Percentiles rank a stretch among this genome's conserved stretches.
Conservation (phyloP, 225 moss, liverwort and hornwort genomes). For the Marchantia paleacea region DNA sequence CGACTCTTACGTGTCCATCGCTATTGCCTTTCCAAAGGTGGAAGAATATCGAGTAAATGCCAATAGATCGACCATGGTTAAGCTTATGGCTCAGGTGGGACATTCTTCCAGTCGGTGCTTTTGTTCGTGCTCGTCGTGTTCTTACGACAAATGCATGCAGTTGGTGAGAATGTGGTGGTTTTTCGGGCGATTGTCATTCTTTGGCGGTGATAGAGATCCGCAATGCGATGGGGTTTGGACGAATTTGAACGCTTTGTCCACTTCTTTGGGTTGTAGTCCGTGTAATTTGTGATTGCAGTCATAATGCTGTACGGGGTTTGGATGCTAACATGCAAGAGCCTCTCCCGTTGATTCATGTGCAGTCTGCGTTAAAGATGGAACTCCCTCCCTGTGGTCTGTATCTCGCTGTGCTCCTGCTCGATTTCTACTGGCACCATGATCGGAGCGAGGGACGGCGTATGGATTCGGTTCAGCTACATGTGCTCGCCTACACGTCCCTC, state of each 20-base stretch:
- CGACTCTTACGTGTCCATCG: conserved; percentile 30
- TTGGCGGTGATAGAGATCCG: neutral
- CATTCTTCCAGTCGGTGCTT: neutral
- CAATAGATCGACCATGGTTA: conserved; percentile 64
- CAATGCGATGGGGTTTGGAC: conserved; percentile 14
- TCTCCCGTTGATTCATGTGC: conserved; percentile 27
- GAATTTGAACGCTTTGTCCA: neutral
- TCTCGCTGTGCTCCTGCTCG: conserved; percentile 64
- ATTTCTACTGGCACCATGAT: conserved; percentile 74
- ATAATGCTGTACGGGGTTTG: neutral
- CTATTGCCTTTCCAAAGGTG: conserved; percentile 40
- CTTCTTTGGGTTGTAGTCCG: neutral
- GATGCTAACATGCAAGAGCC: conserved; percentile 10
- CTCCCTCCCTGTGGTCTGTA: conserved; percentile 65
- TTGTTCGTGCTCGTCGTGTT: neutral
- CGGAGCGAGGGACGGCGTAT: conserved; percentile 62
- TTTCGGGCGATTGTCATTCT: neutral
- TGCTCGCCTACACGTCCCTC: conserved; percentile 69
- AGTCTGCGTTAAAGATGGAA: conserved; percentile 65
- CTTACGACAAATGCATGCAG: neutral
- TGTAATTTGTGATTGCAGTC: neutral
- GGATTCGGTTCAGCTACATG: conserved; percentile 77
- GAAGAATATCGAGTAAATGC: conserved; percentile 56
- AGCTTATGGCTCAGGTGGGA: conserved; percentile 68
- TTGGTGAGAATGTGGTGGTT: neutral